Base-by-base conservation (phyloP, 2,329 filamentous ascomycete species). In the Exutisphaerella laricina region DNA sequence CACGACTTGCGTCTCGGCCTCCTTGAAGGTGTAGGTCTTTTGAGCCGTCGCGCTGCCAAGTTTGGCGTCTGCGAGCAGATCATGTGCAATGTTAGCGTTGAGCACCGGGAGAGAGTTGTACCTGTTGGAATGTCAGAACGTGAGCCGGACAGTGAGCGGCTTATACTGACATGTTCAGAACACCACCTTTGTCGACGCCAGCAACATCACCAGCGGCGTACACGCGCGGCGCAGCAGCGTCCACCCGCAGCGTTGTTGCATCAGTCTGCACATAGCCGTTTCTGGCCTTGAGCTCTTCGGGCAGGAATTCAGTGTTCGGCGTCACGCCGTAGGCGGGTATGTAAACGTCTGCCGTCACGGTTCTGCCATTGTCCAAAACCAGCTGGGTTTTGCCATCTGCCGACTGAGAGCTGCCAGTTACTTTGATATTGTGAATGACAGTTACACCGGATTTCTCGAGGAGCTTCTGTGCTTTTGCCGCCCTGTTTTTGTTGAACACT, bases 251-350 rank as follows among this genome's bases (percentile, higher is more conserved):
- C 1, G 69, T 74, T 7, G 54, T 39, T 0, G 49, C 51, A 52
- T 78, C 69, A 5, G 70, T 72, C 18, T 62, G 62, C 32, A 81
- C 69, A 58, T 71, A 73, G 10, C 71, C 71, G 4, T 56, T 61
- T 0, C 62, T 58, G 45, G 69, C 62, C 33, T 57, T 61, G 3
- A 79, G 65, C 5, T 64, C 55, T 3, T 55, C 39, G 0, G 76
- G 74, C 1, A 80, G 60, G 57, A 70, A 80, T 6, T 62, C 64
- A 14, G 69, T 73, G 58, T 77, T 79, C 0, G 75, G 75, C 5
- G 60, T 55, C 9, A 70, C 70, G 20, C 77, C 77, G 10, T 68
- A 68, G 1, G 72, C 73, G 3, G 70, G 67, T 42, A 80, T 70
- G 55, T 74, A 78, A 17, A 76, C 48, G 51, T 79, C 76, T 2